phyloP scores from a whole-genome alignment of 2,329 filamentous ascomycete genomes.

The Aspergillus pseudonomiae region DNA sequence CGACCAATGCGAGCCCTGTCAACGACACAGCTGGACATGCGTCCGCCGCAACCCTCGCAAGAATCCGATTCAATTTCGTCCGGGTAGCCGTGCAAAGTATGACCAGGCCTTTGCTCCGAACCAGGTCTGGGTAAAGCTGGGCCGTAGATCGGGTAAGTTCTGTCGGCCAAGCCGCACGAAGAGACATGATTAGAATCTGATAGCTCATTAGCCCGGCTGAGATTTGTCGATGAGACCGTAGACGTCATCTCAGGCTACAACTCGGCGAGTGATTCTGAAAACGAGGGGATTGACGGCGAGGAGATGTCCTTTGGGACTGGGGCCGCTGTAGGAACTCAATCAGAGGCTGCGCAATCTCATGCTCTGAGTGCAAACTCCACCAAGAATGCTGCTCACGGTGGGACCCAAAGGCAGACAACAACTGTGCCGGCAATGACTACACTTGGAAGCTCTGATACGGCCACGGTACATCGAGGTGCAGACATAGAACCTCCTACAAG shows the following conservation, averaged over 20 bases:
- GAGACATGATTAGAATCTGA: background rate
- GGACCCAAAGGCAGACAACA: too few species aligned
- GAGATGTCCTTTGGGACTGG: background rate
- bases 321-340: background rate
- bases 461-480: background rate
- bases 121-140: conserved; percentile 1
- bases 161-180: background rate
- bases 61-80: background rate
- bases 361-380: too few species aligned
- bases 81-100: conserved; percentile 1
- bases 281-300: conserved; percentile 24
- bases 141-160: conserved; percentile 2
- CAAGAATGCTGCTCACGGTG: background rate
- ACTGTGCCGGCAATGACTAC: background rate
- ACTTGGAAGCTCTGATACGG: background rate
- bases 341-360: background rate
- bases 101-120: conserved; percentile 1
- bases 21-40: background rate
- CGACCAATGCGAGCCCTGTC: background rate
- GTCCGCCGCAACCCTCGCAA: background rate
- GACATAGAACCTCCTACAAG: background rate
- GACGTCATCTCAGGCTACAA: conserved; percentile 23
- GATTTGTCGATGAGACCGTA: conserved; percentile 10
- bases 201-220: background rate
- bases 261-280: background rate